A percentile compares a stretch with the other conserved stretches of the same genome.
These are phyloP conservation scores for Pseudoscleropodium purum DNA, from an alignment of 225 moss, liverwort and hornwort genomes.

Conservation along the genomic window DNA sequence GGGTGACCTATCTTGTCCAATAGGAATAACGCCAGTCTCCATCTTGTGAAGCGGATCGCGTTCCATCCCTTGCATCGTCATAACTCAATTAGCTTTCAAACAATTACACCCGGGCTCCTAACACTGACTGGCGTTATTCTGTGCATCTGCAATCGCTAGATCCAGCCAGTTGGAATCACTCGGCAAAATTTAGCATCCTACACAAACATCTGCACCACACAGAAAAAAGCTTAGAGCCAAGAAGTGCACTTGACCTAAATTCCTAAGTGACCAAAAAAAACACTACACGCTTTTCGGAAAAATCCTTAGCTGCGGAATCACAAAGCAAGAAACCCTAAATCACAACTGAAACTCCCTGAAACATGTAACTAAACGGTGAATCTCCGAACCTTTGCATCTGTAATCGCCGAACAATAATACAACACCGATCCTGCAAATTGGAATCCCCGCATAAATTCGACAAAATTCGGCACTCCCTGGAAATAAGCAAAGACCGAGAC, in stretches of 20 bases:
- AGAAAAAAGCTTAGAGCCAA: neutral
- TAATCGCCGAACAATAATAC: neutral
- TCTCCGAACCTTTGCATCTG: neutral
- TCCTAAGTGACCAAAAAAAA: neutral
- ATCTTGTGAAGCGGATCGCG: conserved; percentile 36
- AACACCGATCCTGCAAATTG: neutral
- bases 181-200: neutral
- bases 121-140: neutral
- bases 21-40: conserved; percentile 53
- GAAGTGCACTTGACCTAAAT: neutral
- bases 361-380: neutral
- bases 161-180: neutral
- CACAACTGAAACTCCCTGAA: neutral
- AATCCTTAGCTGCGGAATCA: neutral
- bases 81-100: neutral
- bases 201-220: neutral
- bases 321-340: neutral
- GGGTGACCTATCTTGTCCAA: conserved; percentile 46
- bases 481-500: neutral
- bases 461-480: neutral
- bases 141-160: conserved; percentile 4
- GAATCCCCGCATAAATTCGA: neutral
- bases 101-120: neutral
- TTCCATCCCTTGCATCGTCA: conserved; percentile 35
- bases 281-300: neutral